Conservation (phyloP, 2,329 filamentous ascomycete species). For the Colletotrichum higginsianum region DNA sequence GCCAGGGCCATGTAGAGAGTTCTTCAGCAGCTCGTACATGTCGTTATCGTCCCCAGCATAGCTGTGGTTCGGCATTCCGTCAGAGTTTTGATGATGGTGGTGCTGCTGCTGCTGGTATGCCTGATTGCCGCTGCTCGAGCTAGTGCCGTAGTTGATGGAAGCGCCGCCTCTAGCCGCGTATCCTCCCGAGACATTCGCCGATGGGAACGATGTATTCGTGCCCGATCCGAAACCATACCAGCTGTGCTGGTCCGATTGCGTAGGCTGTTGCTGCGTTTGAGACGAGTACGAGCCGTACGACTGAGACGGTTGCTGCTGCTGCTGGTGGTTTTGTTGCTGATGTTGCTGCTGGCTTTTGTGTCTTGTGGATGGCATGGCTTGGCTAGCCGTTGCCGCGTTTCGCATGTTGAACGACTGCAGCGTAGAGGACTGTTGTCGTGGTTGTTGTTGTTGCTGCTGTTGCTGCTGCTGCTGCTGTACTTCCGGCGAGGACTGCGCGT, state of each 20-base stretch:
- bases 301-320: constrained; percentile 14
- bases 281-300: constrained; percentile 19
- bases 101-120: constrained; percentile 40
- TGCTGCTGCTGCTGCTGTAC: constrained; percentile 46
- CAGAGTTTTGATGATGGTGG: constrained; percentile 28
- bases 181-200: constrained; percentile 19
- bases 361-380: constrained; percentile 4
- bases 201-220: constrained; percentile 14
- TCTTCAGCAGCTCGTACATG: constrained; percentile 38
- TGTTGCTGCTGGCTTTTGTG: constrained; percentile 30
- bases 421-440: constrained; percentile 48
- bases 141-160: constrained; percentile 16
- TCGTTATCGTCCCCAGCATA: constrained; percentile 25
- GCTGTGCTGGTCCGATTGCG: constrained; percentile 34
- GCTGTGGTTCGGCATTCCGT: constrained; percentile 23
- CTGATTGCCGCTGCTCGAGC: constrained; percentile 12
- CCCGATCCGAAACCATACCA: constrained; percentile 37
- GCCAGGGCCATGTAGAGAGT: constrained; percentile 29
- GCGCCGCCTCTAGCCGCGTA: constrained; percentile 21
- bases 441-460: too few species aligned
- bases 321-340: constrained; percentile 8
- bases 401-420: constrained; percentile 47
- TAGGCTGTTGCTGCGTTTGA: constrained; percentile 28
- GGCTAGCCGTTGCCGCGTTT: constrained; percentile 18
- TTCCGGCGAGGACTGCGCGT: constrained; percentile 36